phyloP scores from a whole-genome alignment of 805 yeast species.

The Saccharomycopsis malanga region DNA sequence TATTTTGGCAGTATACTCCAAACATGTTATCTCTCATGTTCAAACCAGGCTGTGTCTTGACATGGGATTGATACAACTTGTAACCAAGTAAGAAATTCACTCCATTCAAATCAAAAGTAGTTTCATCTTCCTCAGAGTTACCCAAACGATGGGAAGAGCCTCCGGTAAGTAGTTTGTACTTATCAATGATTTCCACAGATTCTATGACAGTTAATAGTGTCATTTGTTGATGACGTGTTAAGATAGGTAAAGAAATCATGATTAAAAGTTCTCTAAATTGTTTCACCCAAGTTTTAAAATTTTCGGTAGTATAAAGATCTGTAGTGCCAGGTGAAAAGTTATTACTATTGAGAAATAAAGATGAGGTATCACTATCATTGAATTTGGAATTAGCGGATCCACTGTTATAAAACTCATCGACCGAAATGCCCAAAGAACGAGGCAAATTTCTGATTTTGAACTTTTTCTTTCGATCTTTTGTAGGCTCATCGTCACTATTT shows the following conservation, averaged over 20 bases:
- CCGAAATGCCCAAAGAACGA: conserved; percentile 12
- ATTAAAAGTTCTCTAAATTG: conserved; percentile 51
- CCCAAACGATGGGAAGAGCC: neutral
- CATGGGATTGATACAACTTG: conserved; percentile 54
- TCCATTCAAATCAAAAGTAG: conserved; percentile 56
- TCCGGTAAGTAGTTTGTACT: conserved; percentile 25
- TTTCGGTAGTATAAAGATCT: conserved; percentile 25
- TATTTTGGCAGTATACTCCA: conserved; percentile 81
- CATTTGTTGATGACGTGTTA: conserved; percentile 88
- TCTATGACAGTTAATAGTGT: conserved; percentile 67
- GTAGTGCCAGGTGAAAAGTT: conserved; percentile 6
- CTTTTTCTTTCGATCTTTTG: conserved; percentile 1
- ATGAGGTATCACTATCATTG: neutral
- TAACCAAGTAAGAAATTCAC: conserved; percentile 63
- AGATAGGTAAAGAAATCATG: conserved; percentile 61
- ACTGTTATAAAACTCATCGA: conserved; percentile 15
- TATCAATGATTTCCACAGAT: conserved; percentile 50
- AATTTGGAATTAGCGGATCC: neutral
- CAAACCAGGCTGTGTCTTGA: conserved; percentile 43
- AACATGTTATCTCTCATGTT: conserved; percentile 78
- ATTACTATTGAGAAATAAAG: neutral
- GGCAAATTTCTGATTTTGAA: conserved; percentile 15
- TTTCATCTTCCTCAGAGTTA: neutral
- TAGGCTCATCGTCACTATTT: neutral
- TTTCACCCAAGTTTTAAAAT: conserved; percentile 21